A percentile compares a stretch with the other conserved stretches of the same genome.
Evolutionary conservation across 345 rosid genomes (phyloP).

Genomic region (Turritis glabra): DNA sequence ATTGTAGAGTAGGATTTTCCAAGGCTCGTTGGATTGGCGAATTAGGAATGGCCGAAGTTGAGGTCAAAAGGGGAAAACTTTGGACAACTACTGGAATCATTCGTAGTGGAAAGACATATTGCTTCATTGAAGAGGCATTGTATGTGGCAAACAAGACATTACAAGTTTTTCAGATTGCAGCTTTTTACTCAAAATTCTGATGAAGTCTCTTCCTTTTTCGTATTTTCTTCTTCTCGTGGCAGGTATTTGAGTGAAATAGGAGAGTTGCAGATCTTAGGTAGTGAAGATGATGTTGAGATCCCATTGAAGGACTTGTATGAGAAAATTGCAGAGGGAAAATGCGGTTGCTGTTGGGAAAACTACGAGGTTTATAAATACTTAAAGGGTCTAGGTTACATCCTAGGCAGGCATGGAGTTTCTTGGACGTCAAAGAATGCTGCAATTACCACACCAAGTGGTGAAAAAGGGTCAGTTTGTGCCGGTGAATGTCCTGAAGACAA

Average conservation of each 20-base stretch:
- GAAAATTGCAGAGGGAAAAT: constrained; percentile 49
- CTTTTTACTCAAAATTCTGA: no score
- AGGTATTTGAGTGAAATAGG: constrained; percentile 86
- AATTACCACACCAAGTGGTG: background rate
- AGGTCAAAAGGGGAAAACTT: constrained; percentile 73
- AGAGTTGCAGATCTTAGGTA: constrained; percentile 56
- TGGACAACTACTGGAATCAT: constrained; percentile 81
- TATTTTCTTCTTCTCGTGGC: background rate
- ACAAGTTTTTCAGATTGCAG: no score
- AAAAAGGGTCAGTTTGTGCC: background rate
- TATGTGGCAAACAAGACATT: constrained; percentile 39
- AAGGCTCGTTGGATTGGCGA: constrained; percentile 64
- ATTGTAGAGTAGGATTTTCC: constrained; percentile 46
- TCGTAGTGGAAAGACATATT: constrained; percentile 56
- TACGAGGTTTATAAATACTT: constrained; percentile 70
- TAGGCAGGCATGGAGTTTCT: constrained; percentile 65
- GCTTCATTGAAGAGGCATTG: constrained; percentile 78
- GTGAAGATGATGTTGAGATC: constrained; percentile 42
- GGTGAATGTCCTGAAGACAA: background rate
- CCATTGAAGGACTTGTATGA: constrained; percentile 56
- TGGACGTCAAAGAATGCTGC: constrained; percentile 59
- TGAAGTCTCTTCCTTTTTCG: background rate
- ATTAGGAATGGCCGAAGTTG: constrained; percentile 64
- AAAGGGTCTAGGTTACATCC: constrained; percentile 73
- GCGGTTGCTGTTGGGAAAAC: constrained; percentile 63